phyloP scores from a whole-genome alignment of 75 land plant genomes.

The Selaginella moellendorffii region DNA sequence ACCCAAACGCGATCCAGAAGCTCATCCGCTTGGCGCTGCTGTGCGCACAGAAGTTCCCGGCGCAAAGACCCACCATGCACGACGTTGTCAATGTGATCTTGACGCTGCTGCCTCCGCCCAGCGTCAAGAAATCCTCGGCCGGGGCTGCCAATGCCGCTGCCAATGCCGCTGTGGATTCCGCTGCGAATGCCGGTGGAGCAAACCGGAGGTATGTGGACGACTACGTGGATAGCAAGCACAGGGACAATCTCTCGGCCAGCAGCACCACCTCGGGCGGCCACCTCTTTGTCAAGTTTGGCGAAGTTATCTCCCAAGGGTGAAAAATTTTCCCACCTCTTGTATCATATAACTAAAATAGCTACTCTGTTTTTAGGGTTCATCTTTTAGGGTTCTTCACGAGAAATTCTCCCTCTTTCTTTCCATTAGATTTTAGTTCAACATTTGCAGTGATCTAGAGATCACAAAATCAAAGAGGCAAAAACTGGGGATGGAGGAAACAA shows the following conservation, averaged over 20 bases:
- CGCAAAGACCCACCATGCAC: not conserved
- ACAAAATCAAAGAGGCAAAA: no score
- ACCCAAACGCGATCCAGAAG: not conserved
- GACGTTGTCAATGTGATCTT: not conserved
- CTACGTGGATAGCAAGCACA: slow-evolving; percentile 44
- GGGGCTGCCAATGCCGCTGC: not conserved
- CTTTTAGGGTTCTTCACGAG: no score
- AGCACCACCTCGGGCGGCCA: slow-evolving; percentile 65
- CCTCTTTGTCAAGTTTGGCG: slow-evolving; percentile 75
- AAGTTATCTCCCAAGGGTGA: slow-evolving; percentile 51
- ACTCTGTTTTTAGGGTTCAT: no score
- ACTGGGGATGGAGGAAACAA: no score
- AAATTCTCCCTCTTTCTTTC: no score
- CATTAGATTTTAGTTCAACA: no score
- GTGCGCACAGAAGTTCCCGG: not conserved
- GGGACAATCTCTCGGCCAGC: slow-evolving; percentile 32
- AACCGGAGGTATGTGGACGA: slow-evolving; percentile 41
- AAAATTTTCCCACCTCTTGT: no score
- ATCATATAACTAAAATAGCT: no score
- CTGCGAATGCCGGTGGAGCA: no score
- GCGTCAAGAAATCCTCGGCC: not conserved
- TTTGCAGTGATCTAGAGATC: no score
- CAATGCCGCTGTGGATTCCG: no score
- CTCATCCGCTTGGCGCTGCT: not conserved
- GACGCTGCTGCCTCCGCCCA: not conserved